A percentile compares a stretch with the other conserved stretches of the same genome.
These are phyloP conservation scores for Neodidymelliopsis sp. DNA, from an alignment of 2,329 filamentous ascomycete genomes.

Conservation along the genomic window DNA sequence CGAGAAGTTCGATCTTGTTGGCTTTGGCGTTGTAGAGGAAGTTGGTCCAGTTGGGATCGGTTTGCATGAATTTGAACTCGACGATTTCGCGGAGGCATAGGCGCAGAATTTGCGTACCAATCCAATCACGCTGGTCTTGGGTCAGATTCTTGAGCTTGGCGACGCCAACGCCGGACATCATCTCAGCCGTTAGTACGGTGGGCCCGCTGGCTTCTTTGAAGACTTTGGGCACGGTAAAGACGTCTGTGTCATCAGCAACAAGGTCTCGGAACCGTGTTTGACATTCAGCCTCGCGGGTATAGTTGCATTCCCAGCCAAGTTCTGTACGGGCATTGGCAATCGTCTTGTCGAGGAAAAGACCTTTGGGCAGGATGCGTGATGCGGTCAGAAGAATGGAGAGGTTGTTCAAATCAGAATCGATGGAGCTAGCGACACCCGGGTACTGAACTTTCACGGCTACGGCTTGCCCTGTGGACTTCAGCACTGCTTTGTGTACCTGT, in stretches of 20 bases:
- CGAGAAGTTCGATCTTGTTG: slow-evolving; percentile 83
- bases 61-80: slow-evolving; percentile 98
- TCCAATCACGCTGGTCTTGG: slow-evolving; percentile 91
- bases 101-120: slow-evolving; percentile 90
- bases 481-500: slow-evolving; percentile 86
- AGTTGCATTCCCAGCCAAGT: slow-evolving; percentile 97
- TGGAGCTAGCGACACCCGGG: slow-evolving; percentile 92
- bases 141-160: slow-evolving; percentile 79
- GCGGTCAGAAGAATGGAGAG: slow-evolving; percentile 89
- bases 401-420: slow-evolving; percentile 96
- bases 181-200: slow-evolving; percentile 91
- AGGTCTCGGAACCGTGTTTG: slow-evolving; percentile 78
- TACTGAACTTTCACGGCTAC: slow-evolving; percentile 99
- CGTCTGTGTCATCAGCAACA: slow-evolving; percentile 74
- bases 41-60: slow-evolving; percentile 99
- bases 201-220: slow-evolving; percentile 81
- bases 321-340: slow-evolving; percentile 94
- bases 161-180: slow-evolving; percentile 85
- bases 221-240: slow-evolving; percentile 82
- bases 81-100: slow-evolving; percentile 92
- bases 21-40: slow-evolving; percentile 84
- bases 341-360: slow-evolving; percentile 94
- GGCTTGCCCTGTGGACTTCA: slow-evolving; percentile 74
- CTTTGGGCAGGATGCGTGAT: slow-evolving; percentile 86
- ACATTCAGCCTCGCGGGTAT: slow-evolving; percentile 84